These are phyloP conservation scores for Vanderwaltozyma tropicalis DNA, from an alignment of 805 yeast species.

Conservation along the genomic window DNA sequence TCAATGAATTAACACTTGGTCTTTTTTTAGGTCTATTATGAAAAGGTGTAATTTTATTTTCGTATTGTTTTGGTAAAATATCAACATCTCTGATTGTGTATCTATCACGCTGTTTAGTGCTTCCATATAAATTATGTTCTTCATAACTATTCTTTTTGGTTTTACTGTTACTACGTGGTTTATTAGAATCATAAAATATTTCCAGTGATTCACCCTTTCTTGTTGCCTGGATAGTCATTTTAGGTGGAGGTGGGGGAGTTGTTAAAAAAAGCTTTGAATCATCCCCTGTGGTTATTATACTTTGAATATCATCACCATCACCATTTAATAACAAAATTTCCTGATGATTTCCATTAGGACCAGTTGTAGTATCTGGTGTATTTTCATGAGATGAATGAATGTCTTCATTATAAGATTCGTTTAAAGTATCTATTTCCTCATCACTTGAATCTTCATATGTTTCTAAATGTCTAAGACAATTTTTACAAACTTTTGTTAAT, in stretches of 20 bases:
- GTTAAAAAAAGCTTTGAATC: conserved; percentile 28
- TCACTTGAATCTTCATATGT: conserved; percentile 69
- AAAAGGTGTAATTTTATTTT: conserved; percentile 1
- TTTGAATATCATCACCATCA: conserved; percentile 28
- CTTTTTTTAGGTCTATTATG: conserved; percentile 5
- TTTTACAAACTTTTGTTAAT: conserved; percentile 64
- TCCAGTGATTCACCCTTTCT: conserved; percentile 71
- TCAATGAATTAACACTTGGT: conserved; percentile 12
- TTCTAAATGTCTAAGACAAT: conserved; percentile 53
- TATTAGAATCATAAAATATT: conserved; percentile 35
- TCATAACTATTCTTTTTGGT: conserved; percentile 3
- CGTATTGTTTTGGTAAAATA: conserved; percentile 9
- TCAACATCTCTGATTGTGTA: conserved; percentile 22
- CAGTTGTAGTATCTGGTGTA: conserved; percentile 1
- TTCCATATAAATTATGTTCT: conserved; percentile 1
- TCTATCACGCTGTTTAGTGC: conserved; percentile 11
- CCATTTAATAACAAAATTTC: conserved; percentile 21
- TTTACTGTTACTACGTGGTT: neutral
- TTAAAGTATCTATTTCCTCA: conserved; percentile 30
- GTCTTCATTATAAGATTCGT: neutral
- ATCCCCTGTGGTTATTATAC: conserved; percentile 26
- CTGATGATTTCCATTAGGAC: conserved; percentile 5
- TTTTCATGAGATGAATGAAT: conserved; percentile 1
- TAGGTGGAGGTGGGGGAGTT: conserved; percentile 50
- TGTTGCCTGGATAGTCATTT: conserved; percentile 74